These are phyloP conservation scores for Cladosporium sp. DNA, from an alignment of 2,329 filamentous ascomycete species.

Conservation along the genomic window DNA sequence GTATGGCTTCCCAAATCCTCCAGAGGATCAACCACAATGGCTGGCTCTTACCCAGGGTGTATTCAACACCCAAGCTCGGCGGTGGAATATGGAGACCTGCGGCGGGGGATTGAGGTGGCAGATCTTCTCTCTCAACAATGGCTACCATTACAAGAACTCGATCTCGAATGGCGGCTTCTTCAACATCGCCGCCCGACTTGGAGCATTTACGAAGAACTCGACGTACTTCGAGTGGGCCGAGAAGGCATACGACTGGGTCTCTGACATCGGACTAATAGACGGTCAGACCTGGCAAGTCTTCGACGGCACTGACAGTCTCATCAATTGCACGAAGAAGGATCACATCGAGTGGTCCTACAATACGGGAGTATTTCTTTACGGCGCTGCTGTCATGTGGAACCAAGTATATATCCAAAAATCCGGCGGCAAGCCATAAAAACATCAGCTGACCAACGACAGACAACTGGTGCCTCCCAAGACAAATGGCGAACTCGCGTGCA, in stretches of 20 bases:
- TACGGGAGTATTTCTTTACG: constrained; percentile 48
- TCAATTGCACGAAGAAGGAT: constrained; percentile 49
- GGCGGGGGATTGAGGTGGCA: constrained; percentile 42
- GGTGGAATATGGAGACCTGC: constrained; percentile 43
- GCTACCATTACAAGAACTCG: constrained; percentile 52
- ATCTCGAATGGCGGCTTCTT: constrained; percentile 52
- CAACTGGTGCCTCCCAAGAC: constrained; percentile 26
- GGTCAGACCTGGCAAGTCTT: constrained; percentile 44
- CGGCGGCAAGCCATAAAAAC: neutral
- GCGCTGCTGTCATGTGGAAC: constrained; percentile 52
- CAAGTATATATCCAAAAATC: constrained; percentile 15
- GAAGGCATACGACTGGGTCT: constrained; percentile 40
- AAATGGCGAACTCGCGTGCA: constrained; percentile 30
- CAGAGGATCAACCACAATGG: constrained; percentile 46
- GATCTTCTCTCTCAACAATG: constrained; percentile 50
- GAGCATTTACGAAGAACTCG: constrained; percentile 35
- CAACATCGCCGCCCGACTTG: constrained; percentile 44
- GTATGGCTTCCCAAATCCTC: constrained; percentile 50
- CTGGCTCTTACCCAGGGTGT: constrained; percentile 48
- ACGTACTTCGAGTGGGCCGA: constrained; percentile 67
- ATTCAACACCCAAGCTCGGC: constrained; percentile 43
- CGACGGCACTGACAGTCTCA: constrained; percentile 47
- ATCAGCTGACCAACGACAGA: constrained; percentile 25
- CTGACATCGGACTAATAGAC: constrained; percentile 60
- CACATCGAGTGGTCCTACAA: constrained; percentile 53